A percentile compares a stretch with the other conserved stretches of the same genome.
Evolutionary conservation across 768 basidiomycete genomes (phyloP).

Genomic region (Russula virescens): DNA sequence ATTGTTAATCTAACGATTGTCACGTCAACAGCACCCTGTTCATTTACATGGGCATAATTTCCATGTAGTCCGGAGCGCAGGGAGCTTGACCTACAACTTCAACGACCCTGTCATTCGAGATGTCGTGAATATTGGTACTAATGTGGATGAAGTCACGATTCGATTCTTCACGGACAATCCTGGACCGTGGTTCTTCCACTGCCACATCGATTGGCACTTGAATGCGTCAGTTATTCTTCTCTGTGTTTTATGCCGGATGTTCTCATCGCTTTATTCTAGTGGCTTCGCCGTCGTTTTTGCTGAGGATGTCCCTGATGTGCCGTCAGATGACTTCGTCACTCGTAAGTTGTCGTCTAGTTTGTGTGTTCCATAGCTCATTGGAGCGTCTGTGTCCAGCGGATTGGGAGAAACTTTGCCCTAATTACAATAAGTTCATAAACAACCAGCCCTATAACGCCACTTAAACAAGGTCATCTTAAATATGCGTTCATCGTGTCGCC

Average conservation of each 20-base stretch:
- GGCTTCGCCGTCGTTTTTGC: constrained; percentile 19
- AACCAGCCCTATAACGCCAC: too few species aligned
- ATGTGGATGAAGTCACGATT: constrained; percentile 22
- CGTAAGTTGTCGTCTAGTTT: not conserved
- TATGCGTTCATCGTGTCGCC: too few species aligned
- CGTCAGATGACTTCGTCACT: not conserved
- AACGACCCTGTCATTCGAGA: constrained; percentile 22
- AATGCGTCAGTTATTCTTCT: constrained; percentile 6
- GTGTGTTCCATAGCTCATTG: not conserved
- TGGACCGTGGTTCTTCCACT: constrained; percentile 14
- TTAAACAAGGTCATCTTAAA: too few species aligned
- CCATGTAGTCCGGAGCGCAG: constrained; percentile 24
- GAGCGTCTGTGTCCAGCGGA: not conserved
- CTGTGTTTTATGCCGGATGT: too few species aligned
- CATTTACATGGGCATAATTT: constrained; percentile 23
- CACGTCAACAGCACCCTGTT: constrained; percentile 9
- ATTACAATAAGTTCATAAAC: not conserved
- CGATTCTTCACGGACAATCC: constrained; percentile 30
- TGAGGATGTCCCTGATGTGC: constrained; percentile 14
- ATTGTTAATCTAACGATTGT: not conserved
- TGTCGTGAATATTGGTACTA: constrained; percentile 18
- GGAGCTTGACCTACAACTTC: constrained; percentile 23
- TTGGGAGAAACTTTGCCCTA: constrained; percentile 5
- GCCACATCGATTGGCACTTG: constrained; percentile 18
- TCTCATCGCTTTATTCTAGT: not conserved